These are phyloP conservation scores for Paulownia fortunei DNA, from an alignment of 257 asterid species.

Conservation along the genomic window DNA sequence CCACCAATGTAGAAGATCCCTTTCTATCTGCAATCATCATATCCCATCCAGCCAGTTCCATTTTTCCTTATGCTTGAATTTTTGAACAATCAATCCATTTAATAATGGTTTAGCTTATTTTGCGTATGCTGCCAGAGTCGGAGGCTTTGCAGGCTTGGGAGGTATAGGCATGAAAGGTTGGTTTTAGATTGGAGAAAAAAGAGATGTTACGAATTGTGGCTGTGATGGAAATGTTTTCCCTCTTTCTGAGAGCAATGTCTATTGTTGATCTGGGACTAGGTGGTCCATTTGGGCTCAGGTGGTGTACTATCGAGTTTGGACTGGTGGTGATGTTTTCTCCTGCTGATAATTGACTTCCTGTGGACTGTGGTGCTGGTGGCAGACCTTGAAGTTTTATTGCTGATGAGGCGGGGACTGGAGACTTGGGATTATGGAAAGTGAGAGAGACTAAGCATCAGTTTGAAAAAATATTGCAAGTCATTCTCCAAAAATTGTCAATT, in stretches of 20 bases:
- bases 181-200: not conserved
- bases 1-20: not conserved
- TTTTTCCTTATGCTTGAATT: not conserved
- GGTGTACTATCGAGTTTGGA: not conserved
- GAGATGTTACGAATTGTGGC: conserved; percentile 1
- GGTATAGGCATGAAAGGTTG: conserved; percentile 7
- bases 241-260: conserved; percentile 9
- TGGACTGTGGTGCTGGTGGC: conserved; percentile 12
- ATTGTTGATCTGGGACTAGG: conserved; percentile 11
- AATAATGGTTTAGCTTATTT: conserved; percentile 14
- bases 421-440: not conserved
- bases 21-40: not conserved
- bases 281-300: not conserved
- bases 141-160: conserved; percentile 2
- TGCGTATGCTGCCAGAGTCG: conserved; percentile 11
- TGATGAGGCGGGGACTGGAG: not conserved
- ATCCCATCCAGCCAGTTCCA: conserved; percentile 6
- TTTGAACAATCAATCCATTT: not conserved
- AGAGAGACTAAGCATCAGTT: conserved; percentile 6
- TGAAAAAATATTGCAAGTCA: conserved; percentile 4
- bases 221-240: not conserved
- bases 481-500: not conserved
- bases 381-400: not conserved
- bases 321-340: not conserved
- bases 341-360: not conserved